Percentiles rank a stretch among this genome's conserved stretches.
Conservation (phyloP, 164 flowering plant genomes). For the Taxillus chinensis region DNA sequence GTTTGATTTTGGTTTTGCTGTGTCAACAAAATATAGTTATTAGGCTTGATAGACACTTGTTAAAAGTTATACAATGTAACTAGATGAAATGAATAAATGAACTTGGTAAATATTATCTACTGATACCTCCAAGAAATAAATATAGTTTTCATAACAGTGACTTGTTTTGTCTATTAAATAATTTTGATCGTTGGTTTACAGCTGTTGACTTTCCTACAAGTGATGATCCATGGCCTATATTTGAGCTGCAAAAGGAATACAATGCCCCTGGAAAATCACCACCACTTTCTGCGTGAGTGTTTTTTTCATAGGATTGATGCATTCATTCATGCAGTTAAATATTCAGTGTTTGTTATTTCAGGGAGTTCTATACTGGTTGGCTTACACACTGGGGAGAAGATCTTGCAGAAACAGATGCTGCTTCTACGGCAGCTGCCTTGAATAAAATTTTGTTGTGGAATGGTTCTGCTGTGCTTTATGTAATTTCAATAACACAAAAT, state of each 20-base stretch:
- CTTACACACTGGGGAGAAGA: constrained; percentile 97
- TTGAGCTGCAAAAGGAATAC: constrained; percentile 77
- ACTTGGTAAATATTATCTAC: too few species aligned
- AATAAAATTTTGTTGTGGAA: constrained; percentile 60
- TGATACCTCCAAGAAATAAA: not conserved
- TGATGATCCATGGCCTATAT: constrained; percentile 78
- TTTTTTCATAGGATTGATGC: not conserved
- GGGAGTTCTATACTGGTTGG: constrained; percentile 98
- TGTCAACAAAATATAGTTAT: too few species aligned
- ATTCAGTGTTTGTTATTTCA: constrained; percentile 23
- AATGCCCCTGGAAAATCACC: constrained; percentile 95
- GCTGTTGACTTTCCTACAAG: constrained; percentile 95
- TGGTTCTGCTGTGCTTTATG: constrained; percentile 95
- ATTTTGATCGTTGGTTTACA: constrained; percentile 17
- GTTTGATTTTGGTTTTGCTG: too few species aligned
- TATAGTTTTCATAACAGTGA: not conserved
- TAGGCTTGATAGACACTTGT: too few species aligned
- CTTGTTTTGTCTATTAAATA: not conserved
- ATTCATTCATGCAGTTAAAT: constrained; percentile 1
- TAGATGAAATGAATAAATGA: not conserved
- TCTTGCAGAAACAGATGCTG: constrained; percentile 55
- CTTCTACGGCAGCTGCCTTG: constrained; percentile 47
- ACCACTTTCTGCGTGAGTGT: constrained; percentile 70
- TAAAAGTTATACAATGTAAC: too few species aligned
- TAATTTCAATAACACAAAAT: constrained; percentile 22